A percentile compares a stretch with the other conserved stretches of the same genome.
Evolutionary conservation across 805 yeast species (phyloP).

Genomic region (Barnettozyma sp.): DNA sequence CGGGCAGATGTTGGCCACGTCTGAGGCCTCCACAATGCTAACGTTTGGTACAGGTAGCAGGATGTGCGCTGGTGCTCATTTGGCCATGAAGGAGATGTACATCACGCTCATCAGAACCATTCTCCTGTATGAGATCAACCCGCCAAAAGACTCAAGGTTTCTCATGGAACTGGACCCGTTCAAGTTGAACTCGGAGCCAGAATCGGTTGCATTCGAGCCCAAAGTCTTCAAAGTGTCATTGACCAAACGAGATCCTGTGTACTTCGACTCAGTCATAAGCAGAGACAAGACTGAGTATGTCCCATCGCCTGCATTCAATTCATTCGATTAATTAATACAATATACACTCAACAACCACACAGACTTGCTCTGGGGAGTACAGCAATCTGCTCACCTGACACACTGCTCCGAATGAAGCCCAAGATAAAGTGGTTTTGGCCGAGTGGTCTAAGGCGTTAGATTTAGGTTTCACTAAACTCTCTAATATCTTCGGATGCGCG

Average conservation of each 20-base stretch:
- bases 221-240: constrained; percentile 32
- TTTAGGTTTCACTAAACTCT: constrained; percentile 4
- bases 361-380: too few species aligned
- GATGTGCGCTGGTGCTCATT: constrained; percentile 61
- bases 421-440: constrained; percentile 3
- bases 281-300: neutral
- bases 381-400: too few species aligned
- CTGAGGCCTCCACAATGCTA: constrained; percentile 29
- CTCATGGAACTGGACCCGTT: constrained; percentile 47
- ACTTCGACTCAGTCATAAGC: constrained; percentile 9
- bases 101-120: constrained; percentile 47
- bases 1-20: constrained; percentile 11
- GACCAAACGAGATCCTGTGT: constrained; percentile 24
- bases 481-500: constrained; percentile 7
- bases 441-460: constrained; percentile 7
- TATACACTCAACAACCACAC: too few species aligned
- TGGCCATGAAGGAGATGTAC: constrained; percentile 63
- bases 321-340: neutral
- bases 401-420: neutral
- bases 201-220: constrained; percentile 61
- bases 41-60: constrained; percentile 68
- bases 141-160: constrained; percentile 29
- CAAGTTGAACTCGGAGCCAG: constrained; percentile 42
- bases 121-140: constrained; percentile 41
- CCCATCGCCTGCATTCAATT: neutral